A percentile compares a stretch with the other conserved stretches of the same genome.
These are phyloP conservation scores for Gilbertella persicaria DNA, from an alignment of 371 early-diverging fungal species.

Conservation along the genomic window DNA sequence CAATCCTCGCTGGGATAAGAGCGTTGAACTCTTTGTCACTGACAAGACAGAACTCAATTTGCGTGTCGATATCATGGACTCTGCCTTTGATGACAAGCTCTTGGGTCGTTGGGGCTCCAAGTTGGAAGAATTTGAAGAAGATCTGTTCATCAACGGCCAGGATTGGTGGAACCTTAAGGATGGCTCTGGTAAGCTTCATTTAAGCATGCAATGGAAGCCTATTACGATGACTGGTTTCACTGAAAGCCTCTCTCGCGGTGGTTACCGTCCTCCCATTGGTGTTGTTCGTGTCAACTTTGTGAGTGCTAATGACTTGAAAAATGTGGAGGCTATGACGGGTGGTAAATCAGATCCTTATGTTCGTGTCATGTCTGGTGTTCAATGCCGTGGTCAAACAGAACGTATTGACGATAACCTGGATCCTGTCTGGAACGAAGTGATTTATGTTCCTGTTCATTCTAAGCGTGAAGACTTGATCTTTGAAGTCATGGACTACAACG, in stretches of 20 bases:
- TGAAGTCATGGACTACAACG: slow-evolving; percentile 82
- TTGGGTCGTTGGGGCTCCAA: slow-evolving; percentile 37
- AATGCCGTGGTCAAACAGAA: slow-evolving; percentile 63
- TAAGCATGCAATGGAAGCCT: slow-evolving; percentile 60
- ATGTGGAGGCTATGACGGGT: slow-evolving; percentile 64
- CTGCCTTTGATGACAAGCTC: slow-evolving; percentile 30
- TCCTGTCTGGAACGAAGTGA: slow-evolving; percentile 83
- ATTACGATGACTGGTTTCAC: slow-evolving; percentile 53
- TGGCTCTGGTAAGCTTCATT: slow-evolving; percentile 51
- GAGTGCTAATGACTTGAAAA: slow-evolving; percentile 75
- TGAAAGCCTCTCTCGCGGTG: slow-evolving; percentile 41
- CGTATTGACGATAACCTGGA: slow-evolving; percentile 70
- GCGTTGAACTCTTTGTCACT: slow-evolving; percentile 43
- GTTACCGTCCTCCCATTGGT: slow-evolving; percentile 73
- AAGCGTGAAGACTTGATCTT: slow-evolving; percentile 70
- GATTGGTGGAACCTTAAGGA: slow-evolving; percentile 58
- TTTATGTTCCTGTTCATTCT: slow-evolving; percentile 71
- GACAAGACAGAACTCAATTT: slow-evolving; percentile 46
- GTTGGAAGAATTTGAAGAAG: slow-evolving; percentile 31
- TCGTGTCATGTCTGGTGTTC: slow-evolving; percentile 65
- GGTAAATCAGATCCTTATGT: slow-evolving; percentile 90
- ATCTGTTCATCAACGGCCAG: slow-evolving; percentile 36
- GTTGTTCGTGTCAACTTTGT: slow-evolving; percentile 77
- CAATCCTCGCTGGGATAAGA: slow-evolving; percentile 60
- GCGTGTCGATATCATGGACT: slow-evolving; percentile 32